A percentile compares a stretch with the other conserved stretches of the same genome.
Evolutionary conservation across 78 protist species (phyloP).

Genomic region (Dictyostelium intermedium): DNA sequence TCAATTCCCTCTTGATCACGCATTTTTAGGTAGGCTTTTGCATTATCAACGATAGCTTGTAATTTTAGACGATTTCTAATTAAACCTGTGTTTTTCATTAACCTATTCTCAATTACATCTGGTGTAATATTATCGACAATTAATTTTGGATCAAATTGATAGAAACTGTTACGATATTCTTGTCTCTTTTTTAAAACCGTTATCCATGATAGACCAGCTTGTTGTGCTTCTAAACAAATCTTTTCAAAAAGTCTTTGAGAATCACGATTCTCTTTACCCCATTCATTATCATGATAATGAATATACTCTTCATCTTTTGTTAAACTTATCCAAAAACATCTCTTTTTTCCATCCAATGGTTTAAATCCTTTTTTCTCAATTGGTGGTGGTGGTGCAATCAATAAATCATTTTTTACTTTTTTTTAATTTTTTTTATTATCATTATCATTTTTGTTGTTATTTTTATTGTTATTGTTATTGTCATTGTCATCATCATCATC

Average conservation of each 20-base stretch:
- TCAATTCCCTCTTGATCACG: neutral
- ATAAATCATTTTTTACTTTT: neutral
- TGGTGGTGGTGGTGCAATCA: neutral
- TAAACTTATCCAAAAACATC: slow-evolving; percentile 7
- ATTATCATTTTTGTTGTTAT: neutral
- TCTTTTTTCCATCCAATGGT: neutral
- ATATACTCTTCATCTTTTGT: slow-evolving; percentile 15
- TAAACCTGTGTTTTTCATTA: slow-evolving; percentile 9
- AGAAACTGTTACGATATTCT: neutral
- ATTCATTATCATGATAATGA: slow-evolving; percentile 44
- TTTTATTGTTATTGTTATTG: neutral
- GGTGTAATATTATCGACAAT: neutral
- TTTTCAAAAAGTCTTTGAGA: slow-evolving; percentile 30
- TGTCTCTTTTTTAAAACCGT: slow-evolving; percentile 26
- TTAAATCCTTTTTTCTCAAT: neutral
- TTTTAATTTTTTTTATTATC: neutral
- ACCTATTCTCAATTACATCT: neutral
- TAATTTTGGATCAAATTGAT: slow-evolving; percentile 14
- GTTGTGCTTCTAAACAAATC: slow-evolving; percentile 36
- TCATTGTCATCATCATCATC: neutral
- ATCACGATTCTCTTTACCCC: slow-evolving; percentile 40
- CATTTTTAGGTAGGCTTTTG: slow-evolving; percentile 14
- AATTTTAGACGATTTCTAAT: slow-evolving; percentile 48
- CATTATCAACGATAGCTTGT: slow-evolving; percentile 36
- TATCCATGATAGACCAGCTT: slow-evolving; percentile 52